These are phyloP conservation scores for Dictyophora rubrovolvata DNA, from an alignment of 768 basidiomycete species.

Conservation along the genomic window DNA sequence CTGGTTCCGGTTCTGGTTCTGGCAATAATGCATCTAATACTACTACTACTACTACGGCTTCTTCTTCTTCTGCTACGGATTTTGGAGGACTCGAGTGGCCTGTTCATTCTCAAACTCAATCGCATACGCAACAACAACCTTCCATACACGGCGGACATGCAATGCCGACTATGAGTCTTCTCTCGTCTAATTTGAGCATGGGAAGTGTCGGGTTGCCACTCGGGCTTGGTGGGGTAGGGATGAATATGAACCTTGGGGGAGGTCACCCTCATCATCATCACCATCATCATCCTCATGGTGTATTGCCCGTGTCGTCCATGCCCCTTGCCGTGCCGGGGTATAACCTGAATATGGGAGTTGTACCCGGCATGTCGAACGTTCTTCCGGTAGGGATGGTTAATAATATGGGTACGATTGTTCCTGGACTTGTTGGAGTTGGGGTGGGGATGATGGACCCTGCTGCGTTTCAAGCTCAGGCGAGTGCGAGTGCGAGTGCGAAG, in stretches of 20 bases:
- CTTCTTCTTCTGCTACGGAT: not conserved
- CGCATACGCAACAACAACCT: not conserved
- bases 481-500: not conserved
- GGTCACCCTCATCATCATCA: not conserved
- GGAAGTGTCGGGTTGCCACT: not conserved
- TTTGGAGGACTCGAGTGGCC: not conserved
- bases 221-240: not conserved
- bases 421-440: not conserved
- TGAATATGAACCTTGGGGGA: not conserved
- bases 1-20: not conserved
- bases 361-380: not conserved
- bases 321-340: not conserved
- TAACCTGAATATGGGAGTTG: not conserved
- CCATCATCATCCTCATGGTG: no score
- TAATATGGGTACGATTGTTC: not conserved
- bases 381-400: not conserved
- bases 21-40: not conserved
- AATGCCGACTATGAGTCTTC: not conserved
- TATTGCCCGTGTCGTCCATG: not conserved
- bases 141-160: not conserved
- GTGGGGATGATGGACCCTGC: not conserved
- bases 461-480: not conserved
- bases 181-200: not conserved
- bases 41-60: no score
- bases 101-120: not conserved